A percentile compares a stretch with the other conserved stretches of the same genome.
phyloP scores from a whole-genome alignment of 78 protist species.

The Polysphondylium violaceum region DNA sequence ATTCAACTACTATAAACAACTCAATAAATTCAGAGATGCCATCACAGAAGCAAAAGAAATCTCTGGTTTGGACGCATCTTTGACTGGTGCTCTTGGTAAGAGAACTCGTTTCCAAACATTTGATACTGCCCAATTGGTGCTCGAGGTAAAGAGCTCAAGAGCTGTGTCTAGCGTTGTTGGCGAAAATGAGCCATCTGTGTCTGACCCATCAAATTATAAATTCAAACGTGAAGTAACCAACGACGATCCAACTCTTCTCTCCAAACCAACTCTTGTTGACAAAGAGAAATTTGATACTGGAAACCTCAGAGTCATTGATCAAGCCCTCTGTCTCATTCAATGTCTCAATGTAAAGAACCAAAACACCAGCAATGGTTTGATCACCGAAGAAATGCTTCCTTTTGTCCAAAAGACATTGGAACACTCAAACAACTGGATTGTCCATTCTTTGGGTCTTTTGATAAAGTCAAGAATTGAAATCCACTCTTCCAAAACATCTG shows the following conservation, averaged over 20 bases:
- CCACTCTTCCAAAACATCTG: conserved; percentile 52
- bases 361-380: conserved; percentile 75
- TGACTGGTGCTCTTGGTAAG: conserved; percentile 88
- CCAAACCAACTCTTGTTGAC: conserved; percentile 41
- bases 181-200: neutral
- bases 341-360: conserved; percentile 60
- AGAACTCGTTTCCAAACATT: conserved; percentile 88
- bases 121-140: conserved; percentile 80
- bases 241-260: conserved; percentile 61
- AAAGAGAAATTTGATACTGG: neutral
- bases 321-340: conserved; percentile 53
- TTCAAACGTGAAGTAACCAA: conserved; percentile 70
- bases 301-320: conserved; percentile 66
- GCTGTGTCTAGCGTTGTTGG: neutral
- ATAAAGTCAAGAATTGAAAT: conserved; percentile 83
- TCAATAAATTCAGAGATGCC: conserved; percentile 18
- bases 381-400: conserved; percentile 86
- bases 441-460: conserved; percentile 87
- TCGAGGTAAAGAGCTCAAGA: conserved; percentile 35
- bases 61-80: conserved; percentile 5
- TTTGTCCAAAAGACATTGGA: conserved; percentile 62
- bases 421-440: conserved; percentile 84
- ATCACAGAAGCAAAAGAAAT: conserved; percentile 32
- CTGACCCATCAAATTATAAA: conserved; percentile 3
- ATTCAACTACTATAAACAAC: conserved; percentile 35